These are phyloP conservation scores for Tylopilus sp. DNA, from an alignment of 768 basidiomycete species.

Conservation along the genomic window DNA sequence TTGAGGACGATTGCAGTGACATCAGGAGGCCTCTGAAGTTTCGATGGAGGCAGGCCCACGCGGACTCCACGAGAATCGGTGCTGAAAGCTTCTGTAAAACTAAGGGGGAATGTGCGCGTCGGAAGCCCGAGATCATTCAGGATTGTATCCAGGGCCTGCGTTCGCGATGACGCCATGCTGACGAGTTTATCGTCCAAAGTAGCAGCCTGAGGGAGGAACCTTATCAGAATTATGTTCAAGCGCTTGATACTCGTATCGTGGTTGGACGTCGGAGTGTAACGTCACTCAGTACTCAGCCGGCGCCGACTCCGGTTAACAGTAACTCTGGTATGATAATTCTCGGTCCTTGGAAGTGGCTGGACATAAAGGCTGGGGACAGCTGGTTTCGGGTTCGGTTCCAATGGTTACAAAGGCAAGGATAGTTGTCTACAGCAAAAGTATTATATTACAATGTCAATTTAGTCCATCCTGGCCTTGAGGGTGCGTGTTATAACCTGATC, in stretches of 20 bases:
- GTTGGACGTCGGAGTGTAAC: too few relatives aligned
- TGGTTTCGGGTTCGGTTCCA: background rate
- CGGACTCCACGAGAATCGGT: conserved; percentile 5
- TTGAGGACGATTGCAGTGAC: conserved; percentile 61
- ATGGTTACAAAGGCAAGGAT: background rate
- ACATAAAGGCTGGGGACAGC: too few relatives aligned
- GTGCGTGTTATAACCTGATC: conserved; percentile 79
- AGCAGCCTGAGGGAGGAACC: too few relatives aligned
- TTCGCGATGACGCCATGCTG: conserved; percentile 3
- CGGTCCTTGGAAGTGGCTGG: too few relatives aligned
- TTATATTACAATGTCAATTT: conserved; percentile 19
- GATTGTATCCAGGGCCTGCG: conserved; percentile 8
- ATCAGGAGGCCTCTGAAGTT: conserved; percentile 28
- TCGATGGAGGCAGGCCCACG: conserved; percentile 7
- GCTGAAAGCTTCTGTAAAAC: conserved; percentile 8
- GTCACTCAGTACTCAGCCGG: too few relatives aligned
- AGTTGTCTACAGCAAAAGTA: conserved; percentile 20
- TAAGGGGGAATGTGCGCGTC: conserved; percentile 13
- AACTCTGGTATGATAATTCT: too few relatives aligned
- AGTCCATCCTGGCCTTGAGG: conserved; percentile 92
- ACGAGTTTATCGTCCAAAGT: background rate
- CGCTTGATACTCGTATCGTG: too few relatives aligned
- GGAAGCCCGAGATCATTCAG: conserved; percentile 16
- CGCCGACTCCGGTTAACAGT: too few relatives aligned
- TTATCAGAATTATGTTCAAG: too few relatives aligned